phyloP scores from a whole-genome alignment of 306 rosid genomes.

The Mimosa pudica region DNA sequence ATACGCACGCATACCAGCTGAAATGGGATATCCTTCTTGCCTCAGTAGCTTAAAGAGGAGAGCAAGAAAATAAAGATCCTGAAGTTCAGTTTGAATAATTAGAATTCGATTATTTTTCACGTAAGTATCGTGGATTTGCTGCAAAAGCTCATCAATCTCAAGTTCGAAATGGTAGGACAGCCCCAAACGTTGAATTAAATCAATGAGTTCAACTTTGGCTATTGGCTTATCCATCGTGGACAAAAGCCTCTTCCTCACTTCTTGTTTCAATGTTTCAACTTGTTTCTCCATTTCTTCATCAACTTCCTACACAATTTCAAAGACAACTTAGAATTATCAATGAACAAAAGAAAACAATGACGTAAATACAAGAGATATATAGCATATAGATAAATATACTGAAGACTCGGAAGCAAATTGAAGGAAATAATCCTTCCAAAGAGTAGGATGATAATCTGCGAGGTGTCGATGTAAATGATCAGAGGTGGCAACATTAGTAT shows the following conservation, averaged over 20 bases:
- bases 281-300: background rate
- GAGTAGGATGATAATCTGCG: background rate
- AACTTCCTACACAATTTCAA: conserved; percentile 26
- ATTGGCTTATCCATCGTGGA: background rate
- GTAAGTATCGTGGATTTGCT: conserved; percentile 4
- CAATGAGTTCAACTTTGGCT: conserved; percentile 35
- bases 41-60: conserved; percentile 51
- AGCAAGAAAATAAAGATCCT: conserved; percentile 34
- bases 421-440: conserved; percentile 3
- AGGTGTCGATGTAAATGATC: background rate
- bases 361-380: background rate
- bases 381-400: background rate
- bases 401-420: background rate
- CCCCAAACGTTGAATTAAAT: conserved; percentile 53
- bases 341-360: background rate
- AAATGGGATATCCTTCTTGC: conserved; percentile 43
- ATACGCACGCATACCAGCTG: conserved; percentile 24
- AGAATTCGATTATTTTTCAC: background rate
- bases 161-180: conserved; percentile 41
- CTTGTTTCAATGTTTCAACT: conserved; percentile 30
- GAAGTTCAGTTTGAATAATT: background rate
- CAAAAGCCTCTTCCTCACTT: conserved; percentile 37
- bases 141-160: conserved; percentile 39
- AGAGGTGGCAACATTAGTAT: background rate
- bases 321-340: background rate